Conservation (phyloP, 2,329 filamentous ascomycete species). For the Xylariaceae sp. region DNA sequence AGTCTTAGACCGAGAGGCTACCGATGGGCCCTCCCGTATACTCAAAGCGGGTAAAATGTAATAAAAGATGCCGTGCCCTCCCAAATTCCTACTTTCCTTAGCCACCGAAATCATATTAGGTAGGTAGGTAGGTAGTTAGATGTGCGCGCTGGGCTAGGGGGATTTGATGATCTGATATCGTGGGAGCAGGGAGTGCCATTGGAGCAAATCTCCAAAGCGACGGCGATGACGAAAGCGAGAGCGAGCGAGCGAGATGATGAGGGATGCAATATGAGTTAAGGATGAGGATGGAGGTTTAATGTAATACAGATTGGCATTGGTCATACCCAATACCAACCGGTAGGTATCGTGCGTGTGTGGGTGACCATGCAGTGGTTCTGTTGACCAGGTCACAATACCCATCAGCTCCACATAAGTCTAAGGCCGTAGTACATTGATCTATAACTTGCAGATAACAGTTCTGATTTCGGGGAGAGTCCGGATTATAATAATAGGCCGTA, state of each 20-base stretch:
- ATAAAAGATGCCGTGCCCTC: conserved; percentile 19
- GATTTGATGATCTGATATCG: too few species aligned
- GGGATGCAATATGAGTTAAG: too few species aligned
- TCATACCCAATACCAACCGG: conserved; percentile 11
- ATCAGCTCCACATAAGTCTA: conserved; percentile 32
- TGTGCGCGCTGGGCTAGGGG: too few species aligned
- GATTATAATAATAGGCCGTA: conserved; percentile 23
- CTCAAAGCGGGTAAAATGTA: conserved; percentile 13
- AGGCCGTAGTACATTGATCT: conserved; percentile 25
- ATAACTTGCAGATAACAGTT: conserved; percentile 29
- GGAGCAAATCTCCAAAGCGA: conserved; percentile 4
- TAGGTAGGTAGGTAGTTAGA: background rate
- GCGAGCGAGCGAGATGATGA: background rate
- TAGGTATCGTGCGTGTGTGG: conserved; percentile 24
- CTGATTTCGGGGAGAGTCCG: conserved; percentile 20
- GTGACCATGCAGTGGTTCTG: conserved; percentile 28
- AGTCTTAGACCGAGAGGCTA: conserved; percentile 5
- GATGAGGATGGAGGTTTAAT: conserved; percentile 11
- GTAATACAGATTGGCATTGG: conserved; percentile 26
- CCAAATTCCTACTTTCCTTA: background rate
- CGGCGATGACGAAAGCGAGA: background rate
- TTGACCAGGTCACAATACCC: conserved; percentile 28
- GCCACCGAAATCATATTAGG: background rate
- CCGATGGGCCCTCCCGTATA: conserved; percentile 7
- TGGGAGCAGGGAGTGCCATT: too few species aligned